Evolutionary conservation across 1,284 basidiomycete species (phyloP), one percentile per base, ranked within the genome.

Genomic region (Heterobasidion parviporum): DNA sequence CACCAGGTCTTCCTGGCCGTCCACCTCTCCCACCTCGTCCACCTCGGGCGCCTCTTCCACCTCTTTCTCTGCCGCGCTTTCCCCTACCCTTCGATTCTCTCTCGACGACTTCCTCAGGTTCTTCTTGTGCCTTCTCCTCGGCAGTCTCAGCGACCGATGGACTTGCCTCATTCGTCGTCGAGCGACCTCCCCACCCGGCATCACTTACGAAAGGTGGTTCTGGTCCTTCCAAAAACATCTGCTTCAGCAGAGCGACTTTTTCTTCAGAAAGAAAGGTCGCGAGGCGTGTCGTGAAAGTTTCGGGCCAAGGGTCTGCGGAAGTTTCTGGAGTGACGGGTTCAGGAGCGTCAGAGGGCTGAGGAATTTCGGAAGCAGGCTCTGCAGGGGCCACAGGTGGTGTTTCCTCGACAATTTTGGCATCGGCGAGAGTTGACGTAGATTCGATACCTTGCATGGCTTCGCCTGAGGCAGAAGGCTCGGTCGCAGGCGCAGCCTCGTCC

Each of bases 171-270:
- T 63, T 64, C 75, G 51, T 54, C 18, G 49, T 54, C 50, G 69
- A 64, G 44, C 79, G 76, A 60, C 78, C 78, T 61, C 61, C 81
- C 90, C 80, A 89, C 54, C 88, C 87, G 56, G 69, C 75, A 66
- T 89, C 87, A 61, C 80, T 82, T 36, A 81, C 71, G 57, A 82
- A 70, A 3, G 89, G 79, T 62, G 86, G 80, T 63, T 88, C 81
- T 16, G 82, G 76, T 2, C 92, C 92, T 71, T 94, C 85, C 8
- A 89, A 71, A 59, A 80, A 88, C 67, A 94, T 81, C 43, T 77
- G 70, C 66, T 87, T 91, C 26, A 95, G 70, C 44, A 81, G 73
- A n/a, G 69, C 61, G 47, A 93, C 78, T 2, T 77, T 76, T 9
- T 78, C 75, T 56, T 79, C 76, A 2, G 86, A 81, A 18, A 94